Evolutionary conservation across 352 stramenopile species (phyloP).

Genomic region (Phytophthora gonapodyides): DNA sequence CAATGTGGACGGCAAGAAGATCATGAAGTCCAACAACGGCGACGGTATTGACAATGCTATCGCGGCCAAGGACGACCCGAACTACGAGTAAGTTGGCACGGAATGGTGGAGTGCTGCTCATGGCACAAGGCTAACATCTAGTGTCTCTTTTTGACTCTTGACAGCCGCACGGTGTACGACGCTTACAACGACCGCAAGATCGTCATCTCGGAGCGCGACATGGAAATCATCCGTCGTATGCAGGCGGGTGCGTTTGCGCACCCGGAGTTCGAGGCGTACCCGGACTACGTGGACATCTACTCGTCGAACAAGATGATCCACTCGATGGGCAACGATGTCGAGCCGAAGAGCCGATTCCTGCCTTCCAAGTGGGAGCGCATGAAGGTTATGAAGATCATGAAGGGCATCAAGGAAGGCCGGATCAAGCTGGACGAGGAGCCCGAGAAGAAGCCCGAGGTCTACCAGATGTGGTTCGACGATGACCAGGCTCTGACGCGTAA

Average conservation of each 20-base stretch:
- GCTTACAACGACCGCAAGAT: constrained; percentile 99
- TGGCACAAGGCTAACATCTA: constrained; percentile 14
- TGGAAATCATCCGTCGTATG: constrained; percentile 98
- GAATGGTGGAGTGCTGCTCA: not conserved
- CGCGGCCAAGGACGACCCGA: constrained; percentile 89
- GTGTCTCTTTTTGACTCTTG: constrained; percentile 11
- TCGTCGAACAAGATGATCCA: constrained; percentile 90
- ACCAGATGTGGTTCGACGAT: constrained; percentile 94
- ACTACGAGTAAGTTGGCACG: constrained; percentile 85
- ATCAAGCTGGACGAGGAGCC: constrained; percentile 94
- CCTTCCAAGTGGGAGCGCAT: constrained; percentile 98
- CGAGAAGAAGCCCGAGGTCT: constrained; percentile 91
- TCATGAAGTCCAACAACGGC: constrained; percentile 92
- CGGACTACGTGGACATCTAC: constrained; percentile 91
- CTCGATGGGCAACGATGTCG: constrained; percentile 85
- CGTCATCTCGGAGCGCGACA: constrained; percentile 95
- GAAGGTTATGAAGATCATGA: constrained; percentile 97
- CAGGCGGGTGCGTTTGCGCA: constrained; percentile 92
- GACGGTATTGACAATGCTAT: constrained; percentile 92
- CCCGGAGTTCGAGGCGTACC: constrained; percentile 92
- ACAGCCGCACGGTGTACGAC: constrained; percentile 97
- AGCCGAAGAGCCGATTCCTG: constrained; percentile 95
- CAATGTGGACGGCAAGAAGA: constrained; percentile 96
- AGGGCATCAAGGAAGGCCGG: constrained; percentile 96
- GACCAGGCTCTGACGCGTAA: constrained; percentile 90